phyloP scores from a whole-genome alignment of 2,329 filamentous ascomycete genomes.

The Grosmannia huntii region DNA sequence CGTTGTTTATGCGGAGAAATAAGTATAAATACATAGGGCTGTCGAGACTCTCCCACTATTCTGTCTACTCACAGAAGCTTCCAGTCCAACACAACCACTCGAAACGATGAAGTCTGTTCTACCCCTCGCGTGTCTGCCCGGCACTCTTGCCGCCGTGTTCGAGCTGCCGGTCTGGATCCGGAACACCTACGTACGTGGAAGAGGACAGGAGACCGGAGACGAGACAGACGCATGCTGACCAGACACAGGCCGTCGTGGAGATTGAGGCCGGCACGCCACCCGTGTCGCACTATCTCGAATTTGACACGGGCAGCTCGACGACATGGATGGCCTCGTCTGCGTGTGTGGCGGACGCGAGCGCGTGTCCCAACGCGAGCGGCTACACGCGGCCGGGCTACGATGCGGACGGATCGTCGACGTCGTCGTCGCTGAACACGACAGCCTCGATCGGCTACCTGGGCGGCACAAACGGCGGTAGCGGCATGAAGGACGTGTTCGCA shows the following conservation, averaged over 20 bases:
- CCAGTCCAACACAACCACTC: no score
- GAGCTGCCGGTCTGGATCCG: constrained; percentile 9
- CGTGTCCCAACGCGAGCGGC: constrained; percentile 16
- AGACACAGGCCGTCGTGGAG: constrained; percentile 5
- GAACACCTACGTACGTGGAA: constrained; percentile 4
- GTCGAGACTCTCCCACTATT: no score
- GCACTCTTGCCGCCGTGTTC: constrained; percentile 6
- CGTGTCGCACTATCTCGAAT: constrained; percentile 16
- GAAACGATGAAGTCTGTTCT: no score
- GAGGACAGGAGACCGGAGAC: no score
- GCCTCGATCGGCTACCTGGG: constrained; percentile 20
- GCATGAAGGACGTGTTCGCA: constrained; percentile 17
- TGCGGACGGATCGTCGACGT: constrained; percentile 16
- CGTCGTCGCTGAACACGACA: constrained; percentile 11
- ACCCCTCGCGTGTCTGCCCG: background rate
- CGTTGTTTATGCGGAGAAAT: no score
- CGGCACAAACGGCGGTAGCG: constrained; percentile 15
- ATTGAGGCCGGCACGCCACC: constrained; percentile 18
- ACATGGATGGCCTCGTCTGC: constrained; percentile 19
- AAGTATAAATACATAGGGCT: no score
- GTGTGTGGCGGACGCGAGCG: constrained; percentile 12
- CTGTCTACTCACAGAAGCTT: no score
- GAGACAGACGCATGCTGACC: background rate
- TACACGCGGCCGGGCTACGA: constrained; percentile 19
- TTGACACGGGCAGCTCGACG: constrained; percentile 23